Conservation (phyloP, 1,139 yeast genomes). For the Arxiozyma slooffiae region DNA sequence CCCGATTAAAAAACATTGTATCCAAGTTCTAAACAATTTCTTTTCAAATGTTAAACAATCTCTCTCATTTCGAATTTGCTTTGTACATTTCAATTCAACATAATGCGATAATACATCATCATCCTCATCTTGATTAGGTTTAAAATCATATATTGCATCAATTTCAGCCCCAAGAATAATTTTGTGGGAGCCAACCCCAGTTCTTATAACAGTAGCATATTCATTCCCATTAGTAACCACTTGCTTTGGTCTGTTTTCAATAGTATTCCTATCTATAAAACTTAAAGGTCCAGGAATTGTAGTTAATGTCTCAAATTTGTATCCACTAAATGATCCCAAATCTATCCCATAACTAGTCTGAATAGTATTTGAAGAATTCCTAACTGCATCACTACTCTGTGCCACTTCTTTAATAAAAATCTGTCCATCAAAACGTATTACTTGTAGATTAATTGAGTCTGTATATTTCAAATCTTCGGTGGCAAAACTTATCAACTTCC, state of each 20-base stretch:
- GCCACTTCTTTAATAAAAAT: constrained; percentile 63
- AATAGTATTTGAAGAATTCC: neutral
- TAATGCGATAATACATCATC: constrained; percentile 54
- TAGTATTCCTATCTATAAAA: constrained; percentile 48
- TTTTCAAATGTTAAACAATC: constrained; percentile 46
- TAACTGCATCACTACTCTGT: constrained; percentile 8
- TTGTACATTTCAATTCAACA: constrained; percentile 74
- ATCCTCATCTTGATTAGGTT: constrained; percentile 38
- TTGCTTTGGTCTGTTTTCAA: constrained; percentile 53
- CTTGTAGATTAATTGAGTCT: constrained; percentile 49
- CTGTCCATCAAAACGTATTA: constrained; percentile 69
- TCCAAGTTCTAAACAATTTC: constrained; percentile 77
- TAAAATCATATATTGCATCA: constrained; percentile 81
- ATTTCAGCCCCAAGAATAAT: constrained; percentile 82
- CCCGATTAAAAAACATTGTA: constrained; percentile 85
- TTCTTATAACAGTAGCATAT: constrained; percentile 65
- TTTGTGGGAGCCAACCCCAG: constrained; percentile 70
- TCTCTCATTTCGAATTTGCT: constrained; percentile 36
- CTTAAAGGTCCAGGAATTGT: constrained; percentile 73
- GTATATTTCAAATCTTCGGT: constrained; percentile 21
- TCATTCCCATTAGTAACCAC: constrained; percentile 65
- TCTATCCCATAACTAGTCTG: constrained; percentile 10
- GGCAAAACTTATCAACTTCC: constrained; percentile 18
- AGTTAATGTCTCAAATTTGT: constrained; percentile 74
- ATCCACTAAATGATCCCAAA: constrained; percentile 52